Base-by-base conservation (phyloP, 768 basidiomycete species). In the Suillus clintonianus region DNA sequence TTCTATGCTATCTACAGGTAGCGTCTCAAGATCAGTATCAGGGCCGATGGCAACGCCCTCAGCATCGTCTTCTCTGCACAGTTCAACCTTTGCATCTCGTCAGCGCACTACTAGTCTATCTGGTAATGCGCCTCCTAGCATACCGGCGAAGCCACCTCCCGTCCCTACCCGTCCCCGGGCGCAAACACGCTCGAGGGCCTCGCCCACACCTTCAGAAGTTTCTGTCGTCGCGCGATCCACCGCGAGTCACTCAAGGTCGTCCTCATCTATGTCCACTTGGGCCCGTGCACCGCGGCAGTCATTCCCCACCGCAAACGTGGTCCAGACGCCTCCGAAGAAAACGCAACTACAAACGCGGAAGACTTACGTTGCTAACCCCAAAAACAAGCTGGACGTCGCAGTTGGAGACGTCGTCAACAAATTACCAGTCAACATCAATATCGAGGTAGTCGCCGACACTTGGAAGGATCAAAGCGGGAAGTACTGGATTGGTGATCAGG, bases 381-480 rank as follows among this genome's bases (percentile, higher is more conserved):
- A 92, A 77, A 94, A 85, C 78, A 93, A 94, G 72, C 83, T 98
- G 6, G 95, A 98, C 71, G 86, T 97, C 43, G 95, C 94, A 8
- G 93, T 98, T 56, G 95, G 94, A 22, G 89, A 91, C 68, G 91
- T 98, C 57, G 87, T 98, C 67, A 97, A 97, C 77, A 87, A 88
- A 67, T 85, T 98, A 22, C 89, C 91, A 19, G 89, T 95, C 30
- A 87, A 89, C 27, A 93, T 94, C 76, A 92, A 89, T 64, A 80
- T 95, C 37, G 89, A 92, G 75, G 87, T 91, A 15, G 89, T 92
- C 7, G 84, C 86, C 7, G 91, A 93, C 58, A 90, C 88, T 8
- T 97, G 94, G 94, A 88, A 89, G 73, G 95, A 96, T 72, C 89
- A 92, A 76, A 95, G 94, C 65, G 95, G 95, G 22, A 95, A 95